phyloP scores from a whole-genome alignment of 169 alveolate genomes.

The Plasmodium inui region DNA sequence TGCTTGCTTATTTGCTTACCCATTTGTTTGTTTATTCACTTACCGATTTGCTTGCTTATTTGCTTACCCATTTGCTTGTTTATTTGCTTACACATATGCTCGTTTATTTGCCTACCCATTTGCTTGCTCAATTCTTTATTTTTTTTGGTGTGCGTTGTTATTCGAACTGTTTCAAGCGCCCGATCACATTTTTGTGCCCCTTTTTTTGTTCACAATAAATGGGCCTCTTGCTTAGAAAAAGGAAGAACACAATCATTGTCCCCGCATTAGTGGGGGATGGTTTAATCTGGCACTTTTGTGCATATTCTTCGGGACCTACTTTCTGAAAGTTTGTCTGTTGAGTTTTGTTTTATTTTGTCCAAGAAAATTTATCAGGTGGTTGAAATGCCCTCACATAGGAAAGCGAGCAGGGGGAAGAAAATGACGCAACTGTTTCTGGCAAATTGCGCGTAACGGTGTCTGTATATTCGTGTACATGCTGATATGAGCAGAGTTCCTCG shows the following conservation, averaged over 20 bases:
- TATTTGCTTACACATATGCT: too few species aligned
- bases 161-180: neutral
- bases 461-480: constrained; percentile 1
- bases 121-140: neutral
- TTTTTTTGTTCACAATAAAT: neutral
- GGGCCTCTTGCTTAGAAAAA: neutral
- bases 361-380: neutral
- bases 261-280: neutral
- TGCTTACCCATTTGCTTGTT: neutral
- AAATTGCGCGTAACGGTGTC: neutral
- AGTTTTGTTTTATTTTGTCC: constrained; percentile 2
- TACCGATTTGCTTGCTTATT: neutral
- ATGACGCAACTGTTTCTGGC: constrained; percentile 8
- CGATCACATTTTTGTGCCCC: neutral
- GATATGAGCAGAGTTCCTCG: neutral
- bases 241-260: neutral
- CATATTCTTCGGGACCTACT: neutral
- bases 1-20: neutral
- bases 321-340: neutral
- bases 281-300: constrained; percentile 48
- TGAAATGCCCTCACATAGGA: neutral
- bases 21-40: neutral
- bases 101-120: neutral
- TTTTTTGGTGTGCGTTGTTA: neutral
- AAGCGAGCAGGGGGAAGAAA: neutral